These are phyloP conservation scores for Macrolepiota fuliginosa DNA, from an alignment of 768 basidiomycete genomes.

Conservation along the genomic window DNA sequence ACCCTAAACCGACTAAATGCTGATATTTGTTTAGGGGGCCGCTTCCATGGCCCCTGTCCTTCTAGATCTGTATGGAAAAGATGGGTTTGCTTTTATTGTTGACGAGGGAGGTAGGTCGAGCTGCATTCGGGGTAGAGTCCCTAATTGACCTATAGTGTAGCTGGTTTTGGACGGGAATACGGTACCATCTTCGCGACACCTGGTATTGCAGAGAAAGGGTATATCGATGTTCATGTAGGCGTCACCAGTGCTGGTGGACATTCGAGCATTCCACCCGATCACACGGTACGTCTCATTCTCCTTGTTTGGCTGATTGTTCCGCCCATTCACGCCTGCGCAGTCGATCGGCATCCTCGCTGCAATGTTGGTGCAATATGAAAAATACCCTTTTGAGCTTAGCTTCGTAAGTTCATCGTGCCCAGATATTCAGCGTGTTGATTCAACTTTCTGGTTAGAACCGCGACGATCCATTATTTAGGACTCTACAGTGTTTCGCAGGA, in stretches of 20 bases:
- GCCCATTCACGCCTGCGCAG: conserved; percentile 28
- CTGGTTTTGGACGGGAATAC: conserved; percentile 46
- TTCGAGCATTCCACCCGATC: conserved; percentile 78
- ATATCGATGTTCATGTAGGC: conserved; percentile 56
- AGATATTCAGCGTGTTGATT: background rate
- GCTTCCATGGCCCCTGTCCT: conserved; percentile 44
- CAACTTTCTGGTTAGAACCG: conserved; percentile 35
- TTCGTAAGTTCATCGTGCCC: conserved; percentile 36
- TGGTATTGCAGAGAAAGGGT: conserved; percentile 75
- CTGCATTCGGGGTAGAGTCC: background rate
- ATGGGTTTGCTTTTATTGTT: conserved; percentile 74
- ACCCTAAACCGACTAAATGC: background rate
- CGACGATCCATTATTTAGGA: conserved; percentile 54
- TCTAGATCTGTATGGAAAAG: conserved; percentile 59
- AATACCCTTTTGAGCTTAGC: conserved; percentile 51
- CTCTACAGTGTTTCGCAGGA: conserved; percentile 66
- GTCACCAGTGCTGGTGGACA: conserved; percentile 78
- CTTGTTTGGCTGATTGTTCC: background rate
- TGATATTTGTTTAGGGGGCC: conserved; percentile 46
- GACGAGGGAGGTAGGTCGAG: conserved; percentile 76
- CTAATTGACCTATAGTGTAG: conserved; percentile 20
- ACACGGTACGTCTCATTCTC: conserved; percentile 52
- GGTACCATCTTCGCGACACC: conserved; percentile 59
- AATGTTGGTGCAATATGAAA: conserved; percentile 66
- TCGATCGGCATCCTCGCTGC: conserved; percentile 80